These are phyloP conservation scores for Prunus mongolica DNA, from an alignment of 306 rosid species.

Conservation along the genomic window DNA sequence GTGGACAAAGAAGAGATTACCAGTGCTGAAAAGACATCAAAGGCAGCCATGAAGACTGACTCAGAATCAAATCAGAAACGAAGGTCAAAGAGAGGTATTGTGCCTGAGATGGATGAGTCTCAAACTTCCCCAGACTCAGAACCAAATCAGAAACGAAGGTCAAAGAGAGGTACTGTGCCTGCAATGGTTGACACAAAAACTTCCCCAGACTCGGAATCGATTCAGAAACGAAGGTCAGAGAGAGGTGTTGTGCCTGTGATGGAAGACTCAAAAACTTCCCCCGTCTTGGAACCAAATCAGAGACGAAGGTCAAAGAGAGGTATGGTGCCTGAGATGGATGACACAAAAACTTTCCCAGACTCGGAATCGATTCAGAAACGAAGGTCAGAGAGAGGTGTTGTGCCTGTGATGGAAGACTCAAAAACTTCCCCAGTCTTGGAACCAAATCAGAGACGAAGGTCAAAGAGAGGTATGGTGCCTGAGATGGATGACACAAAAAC, in stretches of 20 bases:
- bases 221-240: constrained; percentile 12
- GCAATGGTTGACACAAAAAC: background rate
- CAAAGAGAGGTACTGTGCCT: constrained; percentile 6
- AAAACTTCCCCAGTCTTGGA: background rate
- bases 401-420: background rate
- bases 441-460: constrained; percentile 12
- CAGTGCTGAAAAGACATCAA: constrained; percentile 16
- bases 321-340: background rate
- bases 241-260: constrained; percentile 9
- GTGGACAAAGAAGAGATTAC: constrained; percentile 17
- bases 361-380: constrained; percentile 13
- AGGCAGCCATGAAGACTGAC: constrained; percentile 3
- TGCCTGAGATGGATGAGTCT: constrained; percentile 10
- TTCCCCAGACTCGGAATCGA: background rate
- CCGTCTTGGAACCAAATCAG: background rate
- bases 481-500: constrained; percentile 1
- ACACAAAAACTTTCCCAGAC: constrained; percentile 7
- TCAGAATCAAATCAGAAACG: constrained; percentile 15
- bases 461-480: constrained; percentile 5
- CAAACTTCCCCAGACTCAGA: constrained; percentile 19
- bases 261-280: constrained; percentile 9
- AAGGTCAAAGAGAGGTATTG: constrained; percentile 14
- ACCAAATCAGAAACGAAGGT: constrained; percentile 14
- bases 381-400: constrained; percentile 16
- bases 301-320: constrained; percentile 9